phyloP scores from a whole-genome alignment of 139 green algal genomes.

The Asterochloris erici region DNA sequence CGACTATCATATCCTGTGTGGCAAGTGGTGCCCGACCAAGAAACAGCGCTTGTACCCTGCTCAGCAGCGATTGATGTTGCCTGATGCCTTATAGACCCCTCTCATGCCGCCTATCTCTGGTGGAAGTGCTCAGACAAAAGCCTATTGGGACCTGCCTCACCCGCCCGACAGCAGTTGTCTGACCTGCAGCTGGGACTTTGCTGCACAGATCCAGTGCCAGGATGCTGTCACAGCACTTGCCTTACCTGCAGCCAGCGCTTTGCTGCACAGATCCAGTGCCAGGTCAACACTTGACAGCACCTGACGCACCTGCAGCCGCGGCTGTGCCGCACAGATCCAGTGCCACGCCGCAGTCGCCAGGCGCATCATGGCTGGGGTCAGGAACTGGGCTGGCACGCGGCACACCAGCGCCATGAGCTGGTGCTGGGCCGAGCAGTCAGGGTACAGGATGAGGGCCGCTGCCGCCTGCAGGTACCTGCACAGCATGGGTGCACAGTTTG shows the following conservation, averaged over 20 bases:
- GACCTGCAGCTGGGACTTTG: slow-evolving; percentile 7
- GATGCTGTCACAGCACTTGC: slow-evolving; percentile 46
- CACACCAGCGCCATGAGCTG: slow-evolving; percentile 35
- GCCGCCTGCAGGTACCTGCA: slow-evolving; percentile 33
- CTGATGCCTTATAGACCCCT: too few relatives aligned
- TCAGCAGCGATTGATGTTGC: too few relatives aligned
- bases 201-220: slow-evolving; percentile 59
- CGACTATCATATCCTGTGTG: slow-evolving; percentile 35
- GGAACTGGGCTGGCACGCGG: slow-evolving; percentile 36
- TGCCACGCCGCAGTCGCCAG: slow-evolving; percentile 50
- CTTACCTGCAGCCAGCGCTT: slow-evolving; percentile 36
- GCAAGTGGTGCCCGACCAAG: too few relatives aligned
- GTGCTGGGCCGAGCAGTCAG: background rate
- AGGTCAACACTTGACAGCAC: too few relatives aligned
- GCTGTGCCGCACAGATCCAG: slow-evolving; percentile 45
- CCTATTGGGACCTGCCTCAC: background rate
- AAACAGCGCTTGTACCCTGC: too few relatives aligned
- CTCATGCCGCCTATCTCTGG: too few relatives aligned
- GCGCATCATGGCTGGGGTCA: slow-evolving; percentile 42
- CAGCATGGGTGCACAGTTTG: background rate
- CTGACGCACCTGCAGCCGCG: slow-evolving; percentile 9
- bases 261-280: too few relatives aligned
- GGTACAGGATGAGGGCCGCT: slow-evolving; percentile 32
- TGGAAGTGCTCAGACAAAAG: background rate
- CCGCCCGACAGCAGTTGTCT: background rate